phyloP scores from a whole-genome alignment of 140 eudicot species.

The Bidens hawaiensis region DNA sequence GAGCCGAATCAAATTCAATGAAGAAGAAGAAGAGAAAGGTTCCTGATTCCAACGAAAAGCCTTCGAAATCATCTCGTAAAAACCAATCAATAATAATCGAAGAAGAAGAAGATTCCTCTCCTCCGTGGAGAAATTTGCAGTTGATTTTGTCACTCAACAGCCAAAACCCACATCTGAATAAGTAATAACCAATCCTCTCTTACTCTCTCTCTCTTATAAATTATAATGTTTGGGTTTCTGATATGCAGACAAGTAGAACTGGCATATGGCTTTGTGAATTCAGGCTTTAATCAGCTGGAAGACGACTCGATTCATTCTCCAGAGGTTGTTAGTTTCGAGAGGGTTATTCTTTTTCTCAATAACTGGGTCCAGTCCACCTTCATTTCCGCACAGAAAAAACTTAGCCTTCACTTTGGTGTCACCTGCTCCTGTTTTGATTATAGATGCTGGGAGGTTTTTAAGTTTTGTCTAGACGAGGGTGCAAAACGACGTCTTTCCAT shows the following conservation, averaged over 20 bases:
- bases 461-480: slow-evolving; percentile 64
- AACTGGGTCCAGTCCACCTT: slow-evolving; percentile 77
- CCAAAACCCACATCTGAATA: slow-evolving; percentile 27
- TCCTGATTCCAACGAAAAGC: slow-evolving; percentile 15
- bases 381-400: slow-evolving; percentile 65
- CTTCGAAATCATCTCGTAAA: slow-evolving; percentile 29
- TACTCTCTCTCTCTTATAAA: no score
- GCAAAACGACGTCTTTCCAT: slow-evolving; percentile 34
- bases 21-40: slow-evolving; percentile 44
- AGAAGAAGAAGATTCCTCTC: slow-evolving; percentile 18
- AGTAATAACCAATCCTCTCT: slow-evolving; percentile 38
- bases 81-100: slow-evolving; percentile 10
- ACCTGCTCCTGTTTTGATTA: slow-evolving; percentile 52
- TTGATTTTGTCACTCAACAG: slow-evolving; percentile 48
- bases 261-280: slow-evolving; percentile 61
- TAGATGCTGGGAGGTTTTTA: slow-evolving; percentile 81
- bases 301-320: slow-evolving; percentile 22
- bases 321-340: slow-evolving; percentile 52
- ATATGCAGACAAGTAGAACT: slow-evolving; percentile 69
- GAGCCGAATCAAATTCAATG: slow-evolving; percentile 19
- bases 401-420: slow-evolving; percentile 34
- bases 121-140: slow-evolving; percentile 76
- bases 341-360: slow-evolving; percentile 50
- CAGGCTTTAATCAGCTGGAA: slow-evolving; percentile 27
- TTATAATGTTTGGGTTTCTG: background rate